phyloP scores from a whole-genome alignment of 2,329 filamentous ascomycete genomes.

The Aspergillus transmontanensis region DNA sequence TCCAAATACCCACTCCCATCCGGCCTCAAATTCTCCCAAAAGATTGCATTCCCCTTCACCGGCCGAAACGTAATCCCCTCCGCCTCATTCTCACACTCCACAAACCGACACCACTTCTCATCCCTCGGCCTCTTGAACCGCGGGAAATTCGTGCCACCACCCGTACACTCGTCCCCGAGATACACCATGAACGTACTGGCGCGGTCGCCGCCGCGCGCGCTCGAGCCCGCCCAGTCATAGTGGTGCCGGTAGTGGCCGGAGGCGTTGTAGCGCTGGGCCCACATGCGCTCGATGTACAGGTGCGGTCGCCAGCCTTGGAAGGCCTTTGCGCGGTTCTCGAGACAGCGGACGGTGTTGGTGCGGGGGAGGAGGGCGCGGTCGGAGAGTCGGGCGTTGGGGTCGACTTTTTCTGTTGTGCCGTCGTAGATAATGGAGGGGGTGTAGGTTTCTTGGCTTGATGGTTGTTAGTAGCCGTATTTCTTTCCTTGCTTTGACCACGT shows the following conservation, averaged over 20 bases:
- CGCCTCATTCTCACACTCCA: conserved; percentile 51
- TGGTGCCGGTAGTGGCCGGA: conserved; percentile 62
- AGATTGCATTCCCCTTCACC: conserved; percentile 61
- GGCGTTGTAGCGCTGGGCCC: conserved; percentile 61
- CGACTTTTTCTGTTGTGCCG: conserved; percentile 48
- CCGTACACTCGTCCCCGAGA: conserved; percentile 54
- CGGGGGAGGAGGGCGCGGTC: conserved; percentile 53
- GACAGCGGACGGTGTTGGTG: conserved; percentile 56
- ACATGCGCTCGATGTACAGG: conserved; percentile 62
- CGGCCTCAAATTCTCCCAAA: conserved; percentile 61
- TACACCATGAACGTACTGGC: conserved; percentile 66
- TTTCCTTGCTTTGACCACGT: neutral
- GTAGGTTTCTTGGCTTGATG: conserved; percentile 45
- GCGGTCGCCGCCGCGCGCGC: conserved; percentile 43
- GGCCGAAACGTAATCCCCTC: conserved; percentile 61
- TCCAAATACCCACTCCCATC: conserved; percentile 61
- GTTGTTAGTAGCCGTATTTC: neutral
- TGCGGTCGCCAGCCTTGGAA: conserved; percentile 64
- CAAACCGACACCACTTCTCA: conserved; percentile 58
- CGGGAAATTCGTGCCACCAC: conserved; percentile 65
- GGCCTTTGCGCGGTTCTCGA: conserved; percentile 59
- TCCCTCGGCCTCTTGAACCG: conserved; percentile 48
- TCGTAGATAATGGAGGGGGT: conserved; percentile 58
- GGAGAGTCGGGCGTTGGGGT: conserved; percentile 55
- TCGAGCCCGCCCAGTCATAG: conserved; percentile 59